Evolutionary conservation across 177 flowering plant species (phyloP), one percentile per base, ranked within the genome.

Genomic region (Tripterygium wilfordii): DNA sequence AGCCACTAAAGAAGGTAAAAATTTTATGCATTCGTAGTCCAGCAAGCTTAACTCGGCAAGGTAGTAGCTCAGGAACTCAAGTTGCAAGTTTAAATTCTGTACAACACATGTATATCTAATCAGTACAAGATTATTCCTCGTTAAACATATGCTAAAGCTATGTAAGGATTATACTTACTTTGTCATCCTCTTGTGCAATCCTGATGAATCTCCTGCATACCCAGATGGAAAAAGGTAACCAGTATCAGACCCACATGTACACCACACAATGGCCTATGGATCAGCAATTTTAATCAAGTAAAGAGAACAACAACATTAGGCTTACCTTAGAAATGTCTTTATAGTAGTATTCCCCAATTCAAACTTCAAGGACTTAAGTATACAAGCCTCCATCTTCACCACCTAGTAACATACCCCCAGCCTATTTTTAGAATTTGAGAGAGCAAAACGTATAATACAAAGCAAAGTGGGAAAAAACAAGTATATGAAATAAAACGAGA

Each of bases 21-120:
- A 80, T 44, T 53, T 41, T 5, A 76, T 32, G 61, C 79, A 80
- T 13, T 53, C 43, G 55, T 82, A 85, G 23, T 82, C 84, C 48
- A 80, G 27, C 63, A 85, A 66, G 46, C 95, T 78, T 35, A 82
- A 60, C 62, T 85, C 95, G 3, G 75, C 76, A 16, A 85, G 76
- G 48, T 70, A 85, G 41, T 65, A 66, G 23, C 75, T 60, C 40
- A 80, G 47, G 62, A 69, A 70, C 60, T 85, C 95, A 31, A 82
- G 57, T 42, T 63, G 58, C 61, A 71, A 18, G 40, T 51, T 55
- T 36, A 62, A 43, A 5, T 44, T 29, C 84, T 82, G 75, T 1
- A 64, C 16, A 53, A 32, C 13, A 30, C 8, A 40, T 40, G n/a
- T n/a, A n/a, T n/a, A n/a, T n/a, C n/a, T n/a, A n/a, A n/a, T 36